A percentile compares a stretch with the other conserved stretches of the same genome.
Conservation (phyloP, 768 basidiomycete genomes). For the Calocybe indica region DNA sequence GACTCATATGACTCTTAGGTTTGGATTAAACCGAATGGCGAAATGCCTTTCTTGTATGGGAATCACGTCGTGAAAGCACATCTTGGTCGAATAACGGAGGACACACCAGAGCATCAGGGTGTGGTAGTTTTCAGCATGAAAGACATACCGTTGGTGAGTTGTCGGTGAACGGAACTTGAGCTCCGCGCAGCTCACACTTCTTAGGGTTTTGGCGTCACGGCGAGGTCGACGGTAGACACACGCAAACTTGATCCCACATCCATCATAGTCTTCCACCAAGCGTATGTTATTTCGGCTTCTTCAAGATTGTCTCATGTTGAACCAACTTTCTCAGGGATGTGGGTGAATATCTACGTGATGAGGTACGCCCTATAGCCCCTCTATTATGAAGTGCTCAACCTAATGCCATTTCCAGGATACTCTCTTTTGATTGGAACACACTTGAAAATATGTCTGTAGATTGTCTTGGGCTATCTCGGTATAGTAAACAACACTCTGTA, state of each 20-base stretch:
- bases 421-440: slow-evolving; percentile 46
- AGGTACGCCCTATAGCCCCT: slow-evolving; percentile 42
- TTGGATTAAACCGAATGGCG: slow-evolving; percentile 99
- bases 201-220: slow-evolving; percentile 97
- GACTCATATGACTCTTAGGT: slow-evolving; percentile 43
- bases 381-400: slow-evolving; percentile 3
- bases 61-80: slow-evolving; percentile 99
- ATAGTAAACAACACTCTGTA: slow-evolving; percentile 12
- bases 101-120: slow-evolving; percentile 98
- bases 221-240: slow-evolving; percentile 92
- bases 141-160: slow-evolving; percentile 85
- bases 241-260: slow-evolving; percentile 95
- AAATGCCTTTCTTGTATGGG: slow-evolving; percentile 98
- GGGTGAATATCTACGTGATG: slow-evolving; percentile 96
- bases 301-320: slow-evolving; percentile 5
- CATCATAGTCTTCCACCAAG: slow-evolving; percentile 98
- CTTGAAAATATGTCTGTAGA: slow-evolving; percentile 6
- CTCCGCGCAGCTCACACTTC: background rate
- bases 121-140: slow-evolving; percentile 96
- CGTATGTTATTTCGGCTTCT: slow-evolving; percentile 44
- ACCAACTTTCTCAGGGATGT: slow-evolving; percentile 61
- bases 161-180: no score
- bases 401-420: slow-evolving; percentile 51
- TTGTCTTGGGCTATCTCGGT: slow-evolving; percentile 11
- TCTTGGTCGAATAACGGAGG: slow-evolving; percentile 97